phyloP scores from a whole-genome alignment of 352 stramenopile genomes.

The Phytophthora agathidicida region DNA sequence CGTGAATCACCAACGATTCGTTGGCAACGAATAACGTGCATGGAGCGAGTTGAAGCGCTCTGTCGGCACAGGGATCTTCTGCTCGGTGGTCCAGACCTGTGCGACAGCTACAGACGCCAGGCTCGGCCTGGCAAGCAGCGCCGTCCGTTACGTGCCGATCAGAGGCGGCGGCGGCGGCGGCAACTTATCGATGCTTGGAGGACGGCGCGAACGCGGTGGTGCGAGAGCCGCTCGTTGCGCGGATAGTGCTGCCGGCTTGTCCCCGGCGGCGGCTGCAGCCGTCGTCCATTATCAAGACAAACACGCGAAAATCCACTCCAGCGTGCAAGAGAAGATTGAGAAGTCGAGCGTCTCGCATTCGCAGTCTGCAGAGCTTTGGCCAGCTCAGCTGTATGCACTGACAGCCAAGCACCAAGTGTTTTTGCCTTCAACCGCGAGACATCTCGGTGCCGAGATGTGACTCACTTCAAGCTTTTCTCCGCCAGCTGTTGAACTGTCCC shows the following conservation, averaged over 20 bases:
- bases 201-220: slow-evolving; percentile 17
- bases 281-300: slow-evolving; percentile 7
- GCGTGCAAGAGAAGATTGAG: slow-evolving; percentile 2
- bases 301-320: slow-evolving; percentile 5
- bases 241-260: slow-evolving; percentile 27
- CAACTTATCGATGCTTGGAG: too few relatives aligned
- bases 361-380: too few relatives aligned
- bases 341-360: too few relatives aligned
- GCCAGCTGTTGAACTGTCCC: slow-evolving; percentile 4
- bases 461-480: slow-evolving; percentile 14
- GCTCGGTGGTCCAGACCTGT: too few relatives aligned
- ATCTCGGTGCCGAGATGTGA: slow-evolving; percentile 13
- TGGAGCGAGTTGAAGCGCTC: too few relatives aligned
- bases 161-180: too few relatives aligned
- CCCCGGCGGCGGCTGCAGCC: slow-evolving; percentile 1
- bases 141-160: background rate
- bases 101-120: too few relatives aligned
- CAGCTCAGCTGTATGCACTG: too few relatives aligned
- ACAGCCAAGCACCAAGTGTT: too few relatives aligned
- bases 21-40: too few relatives aligned
- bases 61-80: too few relatives aligned
- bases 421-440: slow-evolving; percentile 5
- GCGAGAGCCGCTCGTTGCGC: slow-evolving; percentile 13
- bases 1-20: too few relatives aligned
- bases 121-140: slow-evolving; percentile 1